phyloP scores from a whole-genome alignment of 768 basidiomycete genomes.

The Macrolepiota fuliginosa region DNA sequence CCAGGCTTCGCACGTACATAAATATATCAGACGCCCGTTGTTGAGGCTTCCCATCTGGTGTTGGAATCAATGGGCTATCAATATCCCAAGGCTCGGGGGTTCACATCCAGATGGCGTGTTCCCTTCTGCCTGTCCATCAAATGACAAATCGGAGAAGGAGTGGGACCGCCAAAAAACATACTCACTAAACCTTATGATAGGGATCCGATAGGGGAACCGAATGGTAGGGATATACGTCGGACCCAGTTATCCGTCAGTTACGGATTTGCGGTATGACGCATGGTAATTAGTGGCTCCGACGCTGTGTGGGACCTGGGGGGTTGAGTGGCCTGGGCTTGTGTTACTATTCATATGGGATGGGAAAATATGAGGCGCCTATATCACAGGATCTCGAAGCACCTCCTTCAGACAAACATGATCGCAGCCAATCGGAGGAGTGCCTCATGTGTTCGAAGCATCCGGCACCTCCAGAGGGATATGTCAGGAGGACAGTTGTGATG shows the following conservation, averaged over 20 bases:
- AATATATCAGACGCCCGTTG: not conserved
- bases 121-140: slow-evolving; percentile 1
- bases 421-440: not conserved
- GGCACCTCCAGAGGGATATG: not conserved
- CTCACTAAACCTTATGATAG: no score
- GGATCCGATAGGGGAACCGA: not conserved
- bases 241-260: not conserved
- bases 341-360: not conserved
- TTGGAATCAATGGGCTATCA: not conserved
- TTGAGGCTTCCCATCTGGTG: not conserved
- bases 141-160: slow-evolving; percentile 5
- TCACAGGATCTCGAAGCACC: not conserved
- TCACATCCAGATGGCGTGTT: not conserved
- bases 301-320: not conserved
- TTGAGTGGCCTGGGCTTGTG: not conserved
- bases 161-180: not conserved
- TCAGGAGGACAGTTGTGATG: not conserved
- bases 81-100: no score
- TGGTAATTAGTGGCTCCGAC: not conserved
- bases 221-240: not conserved
- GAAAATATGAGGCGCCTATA: not conserved
- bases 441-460: not conserved
- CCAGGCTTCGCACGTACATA: not conserved
- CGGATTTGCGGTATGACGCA: not conserved
- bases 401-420: not conserved